Evolutionary conservation across 352 stramenopile genomes (phyloP), one percentile per base, ranked within the genome.

Genomic region (Globisporangium cystogenes): DNA sequence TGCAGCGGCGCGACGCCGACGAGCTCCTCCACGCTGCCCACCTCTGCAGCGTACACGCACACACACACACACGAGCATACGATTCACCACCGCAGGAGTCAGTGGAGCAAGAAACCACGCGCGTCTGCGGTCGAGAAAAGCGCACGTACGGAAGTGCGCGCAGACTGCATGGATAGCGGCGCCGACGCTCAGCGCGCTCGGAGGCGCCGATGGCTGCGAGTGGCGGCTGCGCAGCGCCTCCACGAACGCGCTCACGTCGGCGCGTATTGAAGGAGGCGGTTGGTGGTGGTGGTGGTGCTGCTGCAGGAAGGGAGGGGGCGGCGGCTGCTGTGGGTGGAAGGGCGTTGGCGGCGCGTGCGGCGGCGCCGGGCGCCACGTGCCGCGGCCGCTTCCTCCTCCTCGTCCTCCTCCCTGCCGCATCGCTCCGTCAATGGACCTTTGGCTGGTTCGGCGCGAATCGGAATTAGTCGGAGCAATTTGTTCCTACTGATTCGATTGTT

Each of bases 211-310:
- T 0, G 61, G 60, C 62, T 64, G 71, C 50, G 81, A 89, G 48
- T 68, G 74, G 47, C 59, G 76, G 41, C 64, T 60, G 41, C 80
- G 74, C 31, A 87, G 71, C 1, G 45, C 44, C 48, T 89, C 70
- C 0, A 91, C 50, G 41, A 91, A 87, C n/a, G 72, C 65, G 21
- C 72, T 67, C 46, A 88, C 62, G 31, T 89, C 76, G 29, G 66
- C 67, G 48, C 81, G 70, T 1, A 65, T 24, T 49, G 42, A 40
- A 49, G 74, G 29, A 16, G n/a, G n/a, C 23, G 7, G 10, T 7
- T 14, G n/a, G 14, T 47, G 6, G 11, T 18, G 10, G 4, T 14
- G n/a, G 14, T 47, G 6, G 11, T 18, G 16, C 20, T 1, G 48
- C 41, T 42, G 43, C 40, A 21, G 39, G 16, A 16, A 49, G 23